These are phyloP conservation scores for Coemansia sp. DNA, from an alignment of 192 early-diverging fungal species.

Conservation along the genomic window DNA sequence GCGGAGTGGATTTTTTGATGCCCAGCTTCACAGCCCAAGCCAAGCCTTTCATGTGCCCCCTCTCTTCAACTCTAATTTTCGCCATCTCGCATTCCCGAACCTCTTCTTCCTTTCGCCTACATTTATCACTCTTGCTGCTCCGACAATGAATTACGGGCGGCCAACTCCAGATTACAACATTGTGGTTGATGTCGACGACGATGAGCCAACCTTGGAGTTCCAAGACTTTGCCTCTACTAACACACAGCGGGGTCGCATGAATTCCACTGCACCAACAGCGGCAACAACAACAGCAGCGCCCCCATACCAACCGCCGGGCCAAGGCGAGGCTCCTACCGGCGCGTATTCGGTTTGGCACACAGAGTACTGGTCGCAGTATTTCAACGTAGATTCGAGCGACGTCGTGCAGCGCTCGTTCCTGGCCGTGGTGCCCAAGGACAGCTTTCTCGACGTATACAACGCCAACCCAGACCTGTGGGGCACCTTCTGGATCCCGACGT, in stretches of 20 bases:
- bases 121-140: neutral
- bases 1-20: no score
- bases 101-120: neutral
- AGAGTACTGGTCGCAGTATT: slow-evolving; percentile 88
- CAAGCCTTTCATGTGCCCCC: neutral
- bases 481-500: slow-evolving; percentile 97
- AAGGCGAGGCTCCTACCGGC: slow-evolving; percentile 2
- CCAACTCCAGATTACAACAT: slow-evolving; percentile 49
- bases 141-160: slow-evolving; percentile 32
- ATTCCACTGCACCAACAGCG: neutral
- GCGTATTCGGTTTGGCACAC: slow-evolving; percentile 76
- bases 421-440: slow-evolving; percentile 68
- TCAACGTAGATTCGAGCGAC: slow-evolving; percentile 86
- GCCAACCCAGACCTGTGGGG: slow-evolving; percentile 95
- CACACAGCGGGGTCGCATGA: slow-evolving; percentile 35
- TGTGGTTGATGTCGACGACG: slow-evolving; percentile 56
- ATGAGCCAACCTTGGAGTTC: slow-evolving; percentile 53
- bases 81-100: neutral
- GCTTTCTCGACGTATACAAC: slow-evolving; percentile 77
- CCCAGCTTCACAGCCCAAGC: no score
- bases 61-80: neutral
- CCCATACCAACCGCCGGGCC: slow-evolving; percentile 31
- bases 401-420: slow-evolving; percentile 71
- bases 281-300: slow-evolving; percentile 24
- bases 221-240: slow-evolving; percentile 51